phyloP scores from a whole-genome alignment of 108 stramenopile species.

The Pseudonitzschia multiseries region DNA sequence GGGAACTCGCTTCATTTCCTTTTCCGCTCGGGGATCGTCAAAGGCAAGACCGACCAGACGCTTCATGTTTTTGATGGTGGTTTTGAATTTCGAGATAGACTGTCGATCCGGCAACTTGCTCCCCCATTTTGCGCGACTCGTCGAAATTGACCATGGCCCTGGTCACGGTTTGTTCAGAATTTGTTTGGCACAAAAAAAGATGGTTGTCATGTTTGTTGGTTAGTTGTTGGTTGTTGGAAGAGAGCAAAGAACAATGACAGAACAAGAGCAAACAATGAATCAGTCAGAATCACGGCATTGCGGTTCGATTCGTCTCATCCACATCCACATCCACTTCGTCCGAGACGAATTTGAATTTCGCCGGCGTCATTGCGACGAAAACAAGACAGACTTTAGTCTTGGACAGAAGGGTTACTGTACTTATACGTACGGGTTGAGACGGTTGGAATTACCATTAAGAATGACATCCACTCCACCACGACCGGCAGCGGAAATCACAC shows the following conservation, averaged over 20 bases:
- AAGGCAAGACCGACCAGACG: constrained; percentile 91
- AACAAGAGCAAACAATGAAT: constrained; percentile 22
- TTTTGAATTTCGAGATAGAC: constrained; percentile 89
- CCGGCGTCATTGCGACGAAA: background rate
- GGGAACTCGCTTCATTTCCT: constrained; percentile 73
- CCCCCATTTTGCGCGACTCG: constrained; percentile 77
- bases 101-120: constrained; percentile 59
- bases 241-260: background rate
- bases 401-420: constrained; percentile 30
- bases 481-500: constrained; percentile 92
- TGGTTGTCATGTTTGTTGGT: too few species aligned
- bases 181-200: background rate
- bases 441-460: constrained; percentile 96
- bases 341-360: too few species aligned
- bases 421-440: constrained; percentile 95
- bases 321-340: background rate
- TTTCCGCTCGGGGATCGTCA: constrained; percentile 86
- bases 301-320: background rate
- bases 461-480: constrained; percentile 97
- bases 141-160: constrained; percentile 80
- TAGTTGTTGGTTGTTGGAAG: background rate
- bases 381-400: background rate
- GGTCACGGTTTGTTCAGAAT: constrained; percentile 10
- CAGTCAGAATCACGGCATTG: background rate
- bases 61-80: constrained; percentile 90